Conservation (phyloP, 1,284 basidiomycete species). For the Bondarzewia mesenterica region DNA sequence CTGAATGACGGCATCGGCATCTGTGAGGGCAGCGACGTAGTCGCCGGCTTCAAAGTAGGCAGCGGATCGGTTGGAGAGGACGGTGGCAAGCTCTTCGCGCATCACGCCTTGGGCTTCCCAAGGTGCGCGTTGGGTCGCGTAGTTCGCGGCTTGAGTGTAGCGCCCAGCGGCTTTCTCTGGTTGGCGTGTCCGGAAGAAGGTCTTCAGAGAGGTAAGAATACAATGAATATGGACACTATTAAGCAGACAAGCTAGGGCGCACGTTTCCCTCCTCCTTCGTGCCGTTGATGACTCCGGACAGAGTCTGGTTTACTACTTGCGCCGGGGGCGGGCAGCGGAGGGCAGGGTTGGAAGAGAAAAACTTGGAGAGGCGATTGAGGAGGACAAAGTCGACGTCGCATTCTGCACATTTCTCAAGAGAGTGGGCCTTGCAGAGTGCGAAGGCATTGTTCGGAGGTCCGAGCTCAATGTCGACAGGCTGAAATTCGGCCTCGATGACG, state of each 20-base stretch:
- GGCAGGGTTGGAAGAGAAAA: slow-evolving; percentile 63
- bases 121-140: slow-evolving; percentile 79
- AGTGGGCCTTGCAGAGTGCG: slow-evolving; percentile 56
- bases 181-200: slow-evolving; percentile 69
- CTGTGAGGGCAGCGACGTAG: slow-evolving; percentile 77
- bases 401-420: slow-evolving; percentile 58
- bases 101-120: slow-evolving; percentile 84
- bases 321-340: slow-evolving; percentile 78
- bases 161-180: slow-evolving; percentile 72
- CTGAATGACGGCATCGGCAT: slow-evolving; percentile 86
- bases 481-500: slow-evolving; percentile 65
- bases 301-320: slow-evolving; percentile 66
- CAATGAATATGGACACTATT: slow-evolving; percentile 2
- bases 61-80: slow-evolving; percentile 88
- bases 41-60: slow-evolving; percentile 76
- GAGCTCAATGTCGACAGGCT: slow-evolving; percentile 50
- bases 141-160: slow-evolving; percentile 79
- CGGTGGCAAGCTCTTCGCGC: slow-evolving; percentile 84
- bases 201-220: slow-evolving; percentile 30
- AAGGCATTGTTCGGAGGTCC: slow-evolving; percentile 40
- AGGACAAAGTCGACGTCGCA: slow-evolving; percentile 65
- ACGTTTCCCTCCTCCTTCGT: slow-evolving; percentile 92
- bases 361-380: slow-evolving; percentile 67
- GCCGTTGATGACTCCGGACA: slow-evolving; percentile 63
- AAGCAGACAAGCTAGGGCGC: slow-evolving; percentile 17